Percentiles rank a stretch among this genome's conserved stretches.
Conservation (phyloP, 371 early-diverging fungal species). For the Rhizopus delemar region DNA sequence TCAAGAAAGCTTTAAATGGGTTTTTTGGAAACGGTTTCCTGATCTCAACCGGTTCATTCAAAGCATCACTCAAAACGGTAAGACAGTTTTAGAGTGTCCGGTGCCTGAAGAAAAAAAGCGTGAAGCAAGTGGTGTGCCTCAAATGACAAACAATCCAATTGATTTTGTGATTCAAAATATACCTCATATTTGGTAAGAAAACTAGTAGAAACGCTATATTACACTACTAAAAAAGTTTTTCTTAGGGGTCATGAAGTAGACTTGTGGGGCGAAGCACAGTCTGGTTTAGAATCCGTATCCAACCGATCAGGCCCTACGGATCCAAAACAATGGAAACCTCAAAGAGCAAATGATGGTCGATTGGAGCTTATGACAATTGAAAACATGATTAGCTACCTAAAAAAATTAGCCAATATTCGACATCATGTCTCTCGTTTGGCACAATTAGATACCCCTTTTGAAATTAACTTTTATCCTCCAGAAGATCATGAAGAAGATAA, state of each 20-base stretch:
- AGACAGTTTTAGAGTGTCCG: slow-evolving; percentile 22
- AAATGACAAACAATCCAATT: slow-evolving; percentile 31
- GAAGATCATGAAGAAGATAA: slow-evolving; percentile 19
- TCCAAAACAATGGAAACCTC: slow-evolving; percentile 27
- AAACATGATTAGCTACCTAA: slow-evolving; percentile 37
- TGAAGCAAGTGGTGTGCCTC: slow-evolving; percentile 7
- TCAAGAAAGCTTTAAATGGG: slow-evolving; percentile 59
- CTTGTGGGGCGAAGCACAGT: slow-evolving; percentile 41
- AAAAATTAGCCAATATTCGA: slow-evolving; percentile 45
- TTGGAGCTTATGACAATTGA: slow-evolving; percentile 43
- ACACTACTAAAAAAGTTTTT: slow-evolving; percentile 23
- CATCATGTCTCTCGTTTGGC: slow-evolving; percentile 44
- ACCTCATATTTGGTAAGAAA: slow-evolving; percentile 41
- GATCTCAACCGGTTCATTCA: slow-evolving; percentile 51
- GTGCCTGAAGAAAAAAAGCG: slow-evolving; percentile 9
- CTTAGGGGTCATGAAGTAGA: slow-evolving; percentile 46
- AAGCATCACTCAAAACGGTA: slow-evolving; percentile 27
- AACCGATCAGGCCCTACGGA: slow-evolving; percentile 30
- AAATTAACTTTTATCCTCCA: slow-evolving; percentile 37
- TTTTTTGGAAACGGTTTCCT: slow-evolving; percentile 57
- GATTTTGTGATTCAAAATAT: slow-evolving; percentile 51
- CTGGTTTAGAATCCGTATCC: slow-evolving; percentile 29
- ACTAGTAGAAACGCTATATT: background rate
- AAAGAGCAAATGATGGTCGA: slow-evolving; percentile 38
- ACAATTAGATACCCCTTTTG: slow-evolving; percentile 31